Conservation (phyloP, 2,329 filamentous ascomycete genomes). For the Aspergillus sclerotialis region DNA sequence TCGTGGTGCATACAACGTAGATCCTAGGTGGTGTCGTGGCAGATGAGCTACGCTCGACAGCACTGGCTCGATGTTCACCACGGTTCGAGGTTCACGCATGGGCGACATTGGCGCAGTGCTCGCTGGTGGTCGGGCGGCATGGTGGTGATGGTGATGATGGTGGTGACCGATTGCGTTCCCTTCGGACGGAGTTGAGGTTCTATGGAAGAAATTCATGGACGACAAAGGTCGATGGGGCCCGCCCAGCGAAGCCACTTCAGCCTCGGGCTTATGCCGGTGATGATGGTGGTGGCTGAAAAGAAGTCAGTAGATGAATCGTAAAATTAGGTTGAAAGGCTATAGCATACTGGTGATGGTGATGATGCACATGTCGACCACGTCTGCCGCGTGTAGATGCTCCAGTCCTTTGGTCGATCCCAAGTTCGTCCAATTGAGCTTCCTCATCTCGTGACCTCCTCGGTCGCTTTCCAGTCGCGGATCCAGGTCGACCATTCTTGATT, state of each 20-base stretch:
- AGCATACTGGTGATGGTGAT: constrained; percentile 54
- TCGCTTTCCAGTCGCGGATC: constrained; percentile 50
- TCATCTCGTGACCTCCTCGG: constrained; percentile 70
- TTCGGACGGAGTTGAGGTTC: constrained; percentile 23
- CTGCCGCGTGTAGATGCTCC: constrained; percentile 62
- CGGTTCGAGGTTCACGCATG: constrained; percentile 55
- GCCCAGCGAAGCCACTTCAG: constrained; percentile 29
- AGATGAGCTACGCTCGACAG: constrained; percentile 63
- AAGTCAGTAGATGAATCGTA: not conserved
- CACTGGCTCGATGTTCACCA: constrained; percentile 62
- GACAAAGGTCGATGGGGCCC: constrained; percentile 18
- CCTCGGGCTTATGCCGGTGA: constrained; percentile 48
- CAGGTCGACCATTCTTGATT: constrained; percentile 34
- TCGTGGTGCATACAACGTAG: constrained; percentile 69
- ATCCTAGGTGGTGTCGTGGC: constrained; percentile 74
- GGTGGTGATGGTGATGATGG: constrained; percentile 41
- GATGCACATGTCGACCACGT: constrained; percentile 46
- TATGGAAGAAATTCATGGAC: constrained; percentile 21
- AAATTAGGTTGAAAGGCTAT: constrained; percentile 1
- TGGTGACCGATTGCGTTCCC: constrained; percentile 22
- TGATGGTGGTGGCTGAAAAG: constrained; percentile 40
- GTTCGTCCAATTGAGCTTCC: constrained; percentile 60
- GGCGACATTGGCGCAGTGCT: constrained; percentile 20
- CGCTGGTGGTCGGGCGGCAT: constrained; percentile 21
- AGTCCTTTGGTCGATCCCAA: constrained; percentile 55